Conservation (phyloP, 495 filamentous ascomycete species). For the Aspergillus olivimuriae region DNA sequence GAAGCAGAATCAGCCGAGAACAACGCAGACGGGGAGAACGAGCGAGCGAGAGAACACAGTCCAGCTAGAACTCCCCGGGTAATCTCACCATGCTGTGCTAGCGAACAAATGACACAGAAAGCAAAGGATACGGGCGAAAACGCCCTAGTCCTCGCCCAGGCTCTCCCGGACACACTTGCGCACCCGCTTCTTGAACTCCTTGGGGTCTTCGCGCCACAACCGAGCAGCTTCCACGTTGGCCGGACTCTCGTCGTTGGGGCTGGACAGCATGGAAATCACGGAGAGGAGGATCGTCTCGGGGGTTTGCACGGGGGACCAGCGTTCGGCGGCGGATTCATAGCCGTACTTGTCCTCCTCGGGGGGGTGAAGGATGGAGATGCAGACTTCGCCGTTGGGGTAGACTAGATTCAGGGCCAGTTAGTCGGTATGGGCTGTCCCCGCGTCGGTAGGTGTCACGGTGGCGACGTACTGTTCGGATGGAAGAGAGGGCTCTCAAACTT, state of each 20-base stretch:
- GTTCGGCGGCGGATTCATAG: constrained; percentile 85
- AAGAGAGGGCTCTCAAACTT: constrained; percentile 86
- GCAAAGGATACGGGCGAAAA: background rate
- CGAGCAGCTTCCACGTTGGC: constrained; percentile 91
- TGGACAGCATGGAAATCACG: constrained; percentile 87
- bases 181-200: constrained; percentile 72
- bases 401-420: constrained; percentile 38
- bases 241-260: constrained; percentile 91
- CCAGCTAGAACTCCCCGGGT: no score
- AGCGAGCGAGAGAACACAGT: no score
- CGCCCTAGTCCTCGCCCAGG: constrained; percentile 60
- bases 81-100: no score
- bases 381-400: constrained; percentile 83
- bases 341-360: constrained; percentile 95
- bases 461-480: constrained; percentile 74
- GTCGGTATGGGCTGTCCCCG: background rate
- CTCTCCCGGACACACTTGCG: constrained; percentile 78
- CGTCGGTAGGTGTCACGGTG: background rate
- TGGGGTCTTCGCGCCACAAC: constrained; percentile 76
- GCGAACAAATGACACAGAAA: background rate
- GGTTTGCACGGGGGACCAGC: constrained; percentile 95
- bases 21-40: no score
- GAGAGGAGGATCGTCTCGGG: constrained; percentile 92
- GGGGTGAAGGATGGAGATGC: constrained; percentile 94
- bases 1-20: no score